Conservation (phyloP, 2,329 filamentous ascomycete genomes). For the Ceratocystis harringtonii region DNA sequence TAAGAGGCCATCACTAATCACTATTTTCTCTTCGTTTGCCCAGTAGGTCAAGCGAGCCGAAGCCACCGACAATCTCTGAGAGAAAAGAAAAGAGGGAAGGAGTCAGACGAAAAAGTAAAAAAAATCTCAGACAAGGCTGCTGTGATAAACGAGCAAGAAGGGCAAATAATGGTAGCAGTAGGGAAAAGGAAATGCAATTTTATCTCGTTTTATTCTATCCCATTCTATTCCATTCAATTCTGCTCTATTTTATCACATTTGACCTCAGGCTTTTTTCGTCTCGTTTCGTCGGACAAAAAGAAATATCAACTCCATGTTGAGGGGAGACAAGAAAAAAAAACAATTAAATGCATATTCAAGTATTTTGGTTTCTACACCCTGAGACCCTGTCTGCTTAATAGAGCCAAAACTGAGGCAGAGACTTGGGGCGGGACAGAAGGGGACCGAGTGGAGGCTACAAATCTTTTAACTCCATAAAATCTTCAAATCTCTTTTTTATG, state of each 20-base stretch:
- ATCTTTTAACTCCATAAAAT: background rate
- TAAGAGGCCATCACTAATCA: background rate
- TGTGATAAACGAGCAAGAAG: background rate
- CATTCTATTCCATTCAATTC: background rate
- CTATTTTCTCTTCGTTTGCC: background rate
- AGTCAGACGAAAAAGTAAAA: background rate
- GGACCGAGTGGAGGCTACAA: background rate
- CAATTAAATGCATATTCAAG: background rate
- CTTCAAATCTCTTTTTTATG: background rate
- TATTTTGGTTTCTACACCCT: background rate
- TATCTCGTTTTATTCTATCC: background rate
- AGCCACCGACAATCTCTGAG: background rate
- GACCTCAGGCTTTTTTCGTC: background rate
- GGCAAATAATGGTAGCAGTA: background rate
- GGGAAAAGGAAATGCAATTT: background rate
- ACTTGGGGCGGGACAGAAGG: background rate
- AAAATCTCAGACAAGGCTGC: background rate
- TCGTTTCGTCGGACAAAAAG: background rate
- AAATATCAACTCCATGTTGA: background rate
- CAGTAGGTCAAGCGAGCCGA: background rate
- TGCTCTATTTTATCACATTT: background rate
- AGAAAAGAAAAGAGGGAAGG: background rate
- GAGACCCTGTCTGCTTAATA: background rate
- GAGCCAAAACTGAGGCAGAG: constrained; percentile 2
- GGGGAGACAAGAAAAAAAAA: background rate